phyloP scores from a whole-genome alignment of 345 rosid species.

The Cardamine resedifolia region DNA sequence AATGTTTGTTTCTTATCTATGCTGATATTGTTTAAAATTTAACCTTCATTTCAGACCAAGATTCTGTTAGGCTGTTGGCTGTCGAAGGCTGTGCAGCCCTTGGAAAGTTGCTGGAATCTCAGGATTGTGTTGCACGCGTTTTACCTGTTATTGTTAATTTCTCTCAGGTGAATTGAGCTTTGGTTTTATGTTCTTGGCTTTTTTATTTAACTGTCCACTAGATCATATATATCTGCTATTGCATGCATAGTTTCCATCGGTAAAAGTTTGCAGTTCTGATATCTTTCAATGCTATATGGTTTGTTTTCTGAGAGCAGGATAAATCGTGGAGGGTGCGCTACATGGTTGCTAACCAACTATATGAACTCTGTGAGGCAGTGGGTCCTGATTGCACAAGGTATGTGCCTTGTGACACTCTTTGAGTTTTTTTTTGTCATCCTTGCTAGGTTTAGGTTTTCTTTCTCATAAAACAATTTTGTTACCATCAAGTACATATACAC shows the following conservation, averaged over 20 bases:
- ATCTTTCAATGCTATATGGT: neutral
- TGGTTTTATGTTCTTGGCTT: neutral
- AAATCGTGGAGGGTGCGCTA: conserved; percentile 99
- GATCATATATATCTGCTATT: neutral
- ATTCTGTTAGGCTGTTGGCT: conserved; percentile 74
- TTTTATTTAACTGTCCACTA: neutral
- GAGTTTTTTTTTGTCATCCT: neutral
- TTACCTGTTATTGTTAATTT: conserved; percentile 72
- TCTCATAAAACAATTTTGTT: neutral
- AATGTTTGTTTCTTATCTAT: neutral
- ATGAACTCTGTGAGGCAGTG: conserved; percentile 95
- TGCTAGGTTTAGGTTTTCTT: neutral
- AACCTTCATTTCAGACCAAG: conserved; percentile 58
- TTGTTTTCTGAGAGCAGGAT: conserved; percentile 52
- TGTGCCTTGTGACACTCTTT: conserved; percentile 13
- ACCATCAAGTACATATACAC: neutral
- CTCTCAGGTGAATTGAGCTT: conserved; percentile 57
- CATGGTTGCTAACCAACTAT: conserved; percentile 96
- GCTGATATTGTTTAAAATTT: neutral
- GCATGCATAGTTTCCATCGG: neutral
- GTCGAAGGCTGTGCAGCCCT: conserved; percentile 81
- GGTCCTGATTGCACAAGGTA: conserved; percentile 93
- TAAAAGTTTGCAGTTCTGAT: conserved; percentile 5
- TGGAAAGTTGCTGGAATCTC: conserved; percentile 74
- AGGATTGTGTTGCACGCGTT: conserved; percentile 71